Evolutionary conservation across 495 filamentous ascomycete species (phyloP).

Genomic region (Echria macrotheca): DNA sequence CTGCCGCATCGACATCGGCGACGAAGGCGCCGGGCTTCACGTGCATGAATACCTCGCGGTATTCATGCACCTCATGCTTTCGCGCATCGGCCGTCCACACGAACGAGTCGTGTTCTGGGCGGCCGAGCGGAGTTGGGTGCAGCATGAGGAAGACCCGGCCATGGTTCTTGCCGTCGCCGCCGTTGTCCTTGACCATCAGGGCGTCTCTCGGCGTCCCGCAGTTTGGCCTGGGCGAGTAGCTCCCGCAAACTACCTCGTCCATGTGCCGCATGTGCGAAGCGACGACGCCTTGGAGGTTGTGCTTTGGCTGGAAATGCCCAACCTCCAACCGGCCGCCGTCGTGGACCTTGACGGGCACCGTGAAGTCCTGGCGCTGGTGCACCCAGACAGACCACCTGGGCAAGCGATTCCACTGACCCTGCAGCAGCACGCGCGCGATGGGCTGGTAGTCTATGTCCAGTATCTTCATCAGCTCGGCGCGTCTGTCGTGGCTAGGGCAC

Average conservation of each 20-base stretch:
- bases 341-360: background rate
- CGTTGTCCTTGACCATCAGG: constrained; percentile 45
- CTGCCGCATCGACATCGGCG: background rate
- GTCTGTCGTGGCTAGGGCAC: constrained; percentile 8
- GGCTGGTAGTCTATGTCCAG: constrained; percentile 29
- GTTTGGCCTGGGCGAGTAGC: constrained; percentile 49
- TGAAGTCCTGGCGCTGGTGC: background rate
- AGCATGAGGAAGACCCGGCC: constrained; percentile 33
- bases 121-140: constrained; percentile 31
- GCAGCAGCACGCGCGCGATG: background rate
- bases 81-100: constrained; percentile 56
- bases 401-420: background rate
- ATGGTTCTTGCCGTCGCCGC: background rate
- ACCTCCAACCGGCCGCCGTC: background rate
- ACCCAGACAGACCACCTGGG: constrained; percentile 1
- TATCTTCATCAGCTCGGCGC: background rate
- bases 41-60: constrained; percentile 41
- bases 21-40: constrained; percentile 21
- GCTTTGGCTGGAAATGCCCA: background rate
- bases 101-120: constrained; percentile 50
- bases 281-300: background rate
- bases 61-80: constrained; percentile 49
- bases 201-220: constrained; percentile 63
- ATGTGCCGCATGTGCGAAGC: background rate
- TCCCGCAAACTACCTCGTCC: constrained; percentile 45